These are phyloP conservation scores for Pistacia atlantica DNA, from an alignment of 345 rosid genomes.

Conservation along the genomic window DNA sequence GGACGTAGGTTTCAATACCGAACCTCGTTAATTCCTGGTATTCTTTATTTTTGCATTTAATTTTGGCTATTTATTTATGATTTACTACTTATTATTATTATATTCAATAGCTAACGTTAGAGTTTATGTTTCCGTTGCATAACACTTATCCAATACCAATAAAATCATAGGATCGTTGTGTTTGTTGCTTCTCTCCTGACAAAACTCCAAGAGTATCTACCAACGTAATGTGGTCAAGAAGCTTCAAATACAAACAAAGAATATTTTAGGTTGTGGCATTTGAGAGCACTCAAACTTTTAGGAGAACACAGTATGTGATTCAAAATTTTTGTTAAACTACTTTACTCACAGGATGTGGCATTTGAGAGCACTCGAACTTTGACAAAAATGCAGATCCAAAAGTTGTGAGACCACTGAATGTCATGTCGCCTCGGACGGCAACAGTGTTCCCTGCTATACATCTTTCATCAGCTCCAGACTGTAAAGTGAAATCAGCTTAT, in stretches of 20 bases:
- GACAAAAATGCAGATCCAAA: slow-evolving; percentile 94
- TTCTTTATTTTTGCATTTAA: too few relatives aligned
- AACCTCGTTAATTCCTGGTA: too few relatives aligned
- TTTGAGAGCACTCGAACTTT: slow-evolving; percentile 95
- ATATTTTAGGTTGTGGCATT: slow-evolving; percentile 15
- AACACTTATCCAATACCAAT: slow-evolving; percentile 41
- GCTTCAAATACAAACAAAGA: slow-evolving; percentile 45
- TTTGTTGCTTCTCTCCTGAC: slow-evolving; percentile 91
- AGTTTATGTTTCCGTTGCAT: too few relatives aligned
- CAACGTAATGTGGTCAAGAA: slow-evolving; percentile 85
- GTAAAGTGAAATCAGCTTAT: slow-evolving; percentile 27
- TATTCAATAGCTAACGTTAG: too few relatives aligned
- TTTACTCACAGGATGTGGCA: slow-evolving; percentile 87
- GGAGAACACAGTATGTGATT: slow-evolving; percentile 9
- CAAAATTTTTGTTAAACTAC: slow-evolving; percentile 23
- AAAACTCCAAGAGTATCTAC: slow-evolving; percentile 97
- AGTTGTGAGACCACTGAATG: slow-evolving; percentile 84
- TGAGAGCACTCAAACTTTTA: background rate
- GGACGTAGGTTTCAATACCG: too few relatives aligned
- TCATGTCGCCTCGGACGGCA: slow-evolving; percentile 97
- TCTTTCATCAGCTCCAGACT: slow-evolving; percentile 97
- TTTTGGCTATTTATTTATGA: too few relatives aligned
- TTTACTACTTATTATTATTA: too few relatives aligned
- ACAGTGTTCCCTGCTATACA: slow-evolving; percentile 92
- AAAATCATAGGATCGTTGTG: slow-evolving; percentile 87